Evolutionary conservation across 805 yeast species (phyloP).

Genomic region (Yamadazyma insecticola): DNA sequence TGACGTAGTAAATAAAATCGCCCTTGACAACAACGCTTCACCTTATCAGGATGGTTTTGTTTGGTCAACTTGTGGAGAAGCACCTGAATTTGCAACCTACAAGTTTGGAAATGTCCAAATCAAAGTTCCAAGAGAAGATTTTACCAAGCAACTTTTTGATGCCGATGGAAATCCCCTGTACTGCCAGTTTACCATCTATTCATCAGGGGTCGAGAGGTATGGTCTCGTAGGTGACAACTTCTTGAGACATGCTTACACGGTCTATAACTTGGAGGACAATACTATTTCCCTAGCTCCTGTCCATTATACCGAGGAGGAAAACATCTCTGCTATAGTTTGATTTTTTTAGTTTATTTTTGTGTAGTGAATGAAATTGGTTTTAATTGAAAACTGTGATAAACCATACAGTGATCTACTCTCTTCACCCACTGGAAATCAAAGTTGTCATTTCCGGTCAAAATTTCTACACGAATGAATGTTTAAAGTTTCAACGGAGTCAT

Average conservation of each 20-base stretch:
- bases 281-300: conserved; percentile 48
- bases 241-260: conserved; percentile 57
- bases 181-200: too few relatives aligned
- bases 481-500: too few relatives aligned
- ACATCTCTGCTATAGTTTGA: too few relatives aligned
- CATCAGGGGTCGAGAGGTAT: conserved; percentile 7
- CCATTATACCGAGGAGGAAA: conserved; percentile 13
- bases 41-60: too few relatives aligned
- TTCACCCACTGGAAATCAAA: too few relatives aligned
- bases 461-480: too few relatives aligned
- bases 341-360: too few relatives aligned
- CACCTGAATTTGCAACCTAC: conserved; percentile 3
- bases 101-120: conserved; percentile 8
- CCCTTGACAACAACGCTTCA: conserved; percentile 1
- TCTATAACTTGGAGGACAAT: conserved; percentile 54
- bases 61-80: conserved; percentile 4
- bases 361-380: too few relatives aligned
- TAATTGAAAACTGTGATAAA: too few relatives aligned
- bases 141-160: conserved; percentile 7
- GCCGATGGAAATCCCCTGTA: conserved; percentile 7
- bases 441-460: too few relatives aligned
- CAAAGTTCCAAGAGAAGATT: conserved; percentile 11
- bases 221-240: conserved; percentile 54
- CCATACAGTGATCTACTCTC: too few relatives aligned
- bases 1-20: too few relatives aligned